These are phyloP conservation scores for Glycyrrhiza uralensis DNA, from an alignment of 306 rosid genomes.

Conservation along the genomic window DNA sequence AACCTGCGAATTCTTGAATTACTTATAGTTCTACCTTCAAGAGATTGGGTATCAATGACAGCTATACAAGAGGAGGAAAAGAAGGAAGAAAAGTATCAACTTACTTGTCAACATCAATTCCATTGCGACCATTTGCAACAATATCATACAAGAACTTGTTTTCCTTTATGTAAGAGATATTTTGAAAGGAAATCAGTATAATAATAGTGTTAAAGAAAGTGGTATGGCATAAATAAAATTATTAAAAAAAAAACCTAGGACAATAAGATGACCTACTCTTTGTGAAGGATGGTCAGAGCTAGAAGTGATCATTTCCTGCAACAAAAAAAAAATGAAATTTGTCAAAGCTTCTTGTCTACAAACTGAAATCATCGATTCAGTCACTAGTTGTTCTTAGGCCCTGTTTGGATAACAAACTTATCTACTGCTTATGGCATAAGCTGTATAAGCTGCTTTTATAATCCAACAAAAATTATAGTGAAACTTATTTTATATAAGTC, in stretches of 20 bases:
- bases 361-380: not conserved
- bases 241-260: not conserved
- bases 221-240: not conserved
- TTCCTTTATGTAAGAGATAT: conserved; percentile 25
- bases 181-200: conserved; percentile 1
- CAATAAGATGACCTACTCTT: conserved; percentile 28
- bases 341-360: conserved; percentile 1
- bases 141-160: conserved; percentile 79
- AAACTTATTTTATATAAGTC: too few relatives aligned
- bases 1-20: conserved; percentile 48
- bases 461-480: too few relatives aligned
- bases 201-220: not conserved
- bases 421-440: too few relatives aligned
- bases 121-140: conserved; percentile 95
- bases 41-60: not conserved
- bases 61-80: not conserved
- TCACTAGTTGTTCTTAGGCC: not conserved
- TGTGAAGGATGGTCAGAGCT: conserved; percentile 15
- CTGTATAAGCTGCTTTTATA: too few relatives aligned
- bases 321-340: conserved; percentile 24
- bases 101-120: conserved; percentile 94
- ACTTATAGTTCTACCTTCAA: conserved; percentile 3
- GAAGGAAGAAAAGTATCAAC: conserved; percentile 11
- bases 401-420: too few relatives aligned
- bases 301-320: conserved; percentile 47